Percentiles rank a stretch among this genome's conserved stretches.
Evolutionary conservation across 1,139 yeast species (phyloP).

Genomic region (Taphrina flavorubra): DNA sequence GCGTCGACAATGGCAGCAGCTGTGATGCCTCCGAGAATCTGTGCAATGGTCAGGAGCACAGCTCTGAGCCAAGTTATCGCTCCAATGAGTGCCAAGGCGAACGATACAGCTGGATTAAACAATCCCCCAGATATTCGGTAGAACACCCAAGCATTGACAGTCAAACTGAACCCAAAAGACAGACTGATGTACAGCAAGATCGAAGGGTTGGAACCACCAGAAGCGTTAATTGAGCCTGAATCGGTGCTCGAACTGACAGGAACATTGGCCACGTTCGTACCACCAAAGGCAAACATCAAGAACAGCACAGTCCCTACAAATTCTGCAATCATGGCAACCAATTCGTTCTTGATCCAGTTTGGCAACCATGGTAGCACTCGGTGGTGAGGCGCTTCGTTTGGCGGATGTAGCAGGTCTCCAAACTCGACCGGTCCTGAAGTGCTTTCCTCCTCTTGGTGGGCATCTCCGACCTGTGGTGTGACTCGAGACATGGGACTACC

Average conservation of each 20-base stretch:
- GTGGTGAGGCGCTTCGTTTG: slow-evolving; percentile 17
- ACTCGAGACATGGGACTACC: slow-evolving; percentile 4
- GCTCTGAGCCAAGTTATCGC: slow-evolving; percentile 80
- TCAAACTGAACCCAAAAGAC: slow-evolving; percentile 87
- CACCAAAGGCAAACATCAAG: slow-evolving; percentile 78
- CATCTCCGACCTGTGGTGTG: slow-evolving; percentile 6
- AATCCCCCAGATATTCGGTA: slow-evolving; percentile 88
- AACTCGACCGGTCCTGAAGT: slow-evolving; percentile 21
- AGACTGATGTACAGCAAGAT: slow-evolving; percentile 78
- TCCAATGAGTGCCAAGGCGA: slow-evolving; percentile 70
- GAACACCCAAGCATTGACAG: slow-evolving; percentile 75
- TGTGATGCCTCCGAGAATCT: slow-evolving; percentile 84
- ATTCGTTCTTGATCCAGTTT: slow-evolving; percentile 57
- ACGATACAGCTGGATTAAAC: slow-evolving; percentile 78
- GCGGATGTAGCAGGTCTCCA: slow-evolving; percentile 10
- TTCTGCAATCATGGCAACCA: slow-evolving; percentile 66
- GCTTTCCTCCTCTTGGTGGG: slow-evolving; percentile 6
- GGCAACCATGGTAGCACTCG: slow-evolving; percentile 24
- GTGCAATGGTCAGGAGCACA: slow-evolving; percentile 66
- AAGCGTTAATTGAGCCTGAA: slow-evolving; percentile 22
- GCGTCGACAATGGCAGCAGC: slow-evolving; percentile 91
- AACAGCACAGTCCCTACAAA: slow-evolving; percentile 86
- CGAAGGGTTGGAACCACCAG: slow-evolving; percentile 57
- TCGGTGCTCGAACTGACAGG: slow-evolving; percentile 17
- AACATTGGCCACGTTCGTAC: slow-evolving; percentile 84